These are phyloP conservation scores for Psilocybe sp. DNA, from an alignment of 768 basidiomycete genomes.

Conservation along the genomic window DNA sequence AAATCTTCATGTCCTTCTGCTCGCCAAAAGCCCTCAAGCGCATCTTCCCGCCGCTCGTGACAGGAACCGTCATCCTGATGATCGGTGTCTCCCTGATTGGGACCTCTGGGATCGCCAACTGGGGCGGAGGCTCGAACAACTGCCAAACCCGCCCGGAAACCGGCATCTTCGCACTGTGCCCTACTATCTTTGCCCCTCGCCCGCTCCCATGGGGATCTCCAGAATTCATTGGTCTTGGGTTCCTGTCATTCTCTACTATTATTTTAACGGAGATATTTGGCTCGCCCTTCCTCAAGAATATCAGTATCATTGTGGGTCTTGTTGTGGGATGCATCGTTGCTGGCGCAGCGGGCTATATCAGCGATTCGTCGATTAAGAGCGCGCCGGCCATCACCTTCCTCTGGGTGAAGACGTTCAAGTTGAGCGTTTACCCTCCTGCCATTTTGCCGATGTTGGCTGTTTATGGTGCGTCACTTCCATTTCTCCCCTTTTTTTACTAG, in stretches of 20 bases:
- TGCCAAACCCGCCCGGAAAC: conserved; percentile 59
- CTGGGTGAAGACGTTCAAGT: conserved; percentile 79
- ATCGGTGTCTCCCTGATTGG: conserved; percentile 80
- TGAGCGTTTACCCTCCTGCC: conserved; percentile 72
- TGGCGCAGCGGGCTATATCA: conserved; percentile 77
- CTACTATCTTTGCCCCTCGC: conserved; percentile 64
- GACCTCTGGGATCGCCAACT: conserved; percentile 69
- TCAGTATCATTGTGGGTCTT: conserved; percentile 73
- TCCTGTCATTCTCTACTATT: conserved; percentile 76
- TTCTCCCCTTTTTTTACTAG: not conserved
- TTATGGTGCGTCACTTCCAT: conserved; percentile 21
- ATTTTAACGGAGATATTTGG: conserved; percentile 81
- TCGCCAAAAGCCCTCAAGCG: conserved; percentile 58
- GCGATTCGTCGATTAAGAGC: conserved; percentile 55
- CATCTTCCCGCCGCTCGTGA: conserved; percentile 80
- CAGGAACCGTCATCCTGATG: conserved; percentile 76
- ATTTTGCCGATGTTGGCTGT: conserved; percentile 44
- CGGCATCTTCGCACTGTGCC: conserved; percentile 72
- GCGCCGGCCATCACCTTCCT: conserved; percentile 82
- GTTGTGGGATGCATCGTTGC: conserved; percentile 79
- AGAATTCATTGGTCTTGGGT: conserved; percentile 83
- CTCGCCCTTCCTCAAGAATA: conserved; percentile 81
- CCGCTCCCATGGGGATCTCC: conserved; percentile 80
- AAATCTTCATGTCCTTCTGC: conserved; percentile 79
- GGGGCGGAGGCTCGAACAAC: conserved; percentile 81